Base-by-base conservation (phyloP, 306 rosid species). In the Quercus ilex region DNA sequence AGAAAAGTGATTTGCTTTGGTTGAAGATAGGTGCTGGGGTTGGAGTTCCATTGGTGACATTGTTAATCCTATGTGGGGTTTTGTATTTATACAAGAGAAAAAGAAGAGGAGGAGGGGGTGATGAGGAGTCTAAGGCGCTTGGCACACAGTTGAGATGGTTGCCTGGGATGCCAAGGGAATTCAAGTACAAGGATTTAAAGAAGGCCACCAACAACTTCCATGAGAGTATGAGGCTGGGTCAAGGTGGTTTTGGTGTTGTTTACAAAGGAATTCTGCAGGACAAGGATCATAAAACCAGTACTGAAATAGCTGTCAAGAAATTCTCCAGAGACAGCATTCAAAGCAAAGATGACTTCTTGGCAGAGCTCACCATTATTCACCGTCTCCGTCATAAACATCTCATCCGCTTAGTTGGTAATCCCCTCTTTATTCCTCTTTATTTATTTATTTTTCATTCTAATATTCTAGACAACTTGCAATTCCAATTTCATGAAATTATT, bases 381-480 rank as follows among this genome's bases (percentile, higher is more conserved):
- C 82, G 86, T 21, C 91, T 88, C 71, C 91, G 89, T 57, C 91
- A 88, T 75, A 83, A 76, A 69, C 83, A 88, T 79, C 89, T 88
- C 13, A 88, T 86, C 30, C 81, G 88, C 28, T 74, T 88, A 79
- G 80, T 85, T n/a, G 91, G 89, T 83, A 81, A 52, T 43, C 53
- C 53, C 15, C 53, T 46, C 4, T 46, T 12, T 3, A 38, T 21
- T 25, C 8, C 1, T 35, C 10, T 74, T 12, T 5, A 17, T 5
- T 18, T 55, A 13, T 10, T 35, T 6, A 35, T 28, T 28, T 25
- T 1, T 30, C 26, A 30, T 59, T 4, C 65, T 20, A 59, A 21
- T 13, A 59, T 23, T 49, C 17, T 67, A 55, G 19, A 8, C 15
- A 8, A 49, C 53, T 49, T 12, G 5, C 53, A 49, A 49, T 49